Conservation (phyloP, 2,329 filamentous ascomycete genomes). For the Zasmidium cellare region DNA sequence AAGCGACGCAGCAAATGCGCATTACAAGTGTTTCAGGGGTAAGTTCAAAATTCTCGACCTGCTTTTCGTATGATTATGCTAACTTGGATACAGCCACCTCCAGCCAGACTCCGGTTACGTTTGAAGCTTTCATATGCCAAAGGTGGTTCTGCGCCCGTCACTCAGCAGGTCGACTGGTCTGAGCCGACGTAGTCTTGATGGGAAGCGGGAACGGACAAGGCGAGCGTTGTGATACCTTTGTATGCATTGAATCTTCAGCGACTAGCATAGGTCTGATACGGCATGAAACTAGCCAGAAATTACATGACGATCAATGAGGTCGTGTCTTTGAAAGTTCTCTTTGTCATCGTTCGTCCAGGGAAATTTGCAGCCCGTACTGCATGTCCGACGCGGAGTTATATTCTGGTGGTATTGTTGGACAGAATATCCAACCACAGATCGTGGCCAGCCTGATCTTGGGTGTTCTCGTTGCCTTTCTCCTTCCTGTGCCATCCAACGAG, state of each 20-base stretch:
- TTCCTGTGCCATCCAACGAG: no score
- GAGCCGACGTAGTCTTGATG: slow-evolving; percentile 66
- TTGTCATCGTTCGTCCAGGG: no score
- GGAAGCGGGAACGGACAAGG: background rate
- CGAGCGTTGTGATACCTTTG: background rate
- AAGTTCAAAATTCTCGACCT: slow-evolving; percentile 50
- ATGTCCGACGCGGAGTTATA: no score
- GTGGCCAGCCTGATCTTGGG: no score
- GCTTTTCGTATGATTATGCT: slow-evolving; percentile 10
- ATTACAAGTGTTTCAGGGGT: slow-evolving; percentile 84
- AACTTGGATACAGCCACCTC: slow-evolving; percentile 60
- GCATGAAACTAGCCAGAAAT: background rate
- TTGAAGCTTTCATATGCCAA: slow-evolving; percentile 80
- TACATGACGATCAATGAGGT: background rate
- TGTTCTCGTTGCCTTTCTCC: no score
- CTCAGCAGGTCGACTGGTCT: slow-evolving; percentile 96
- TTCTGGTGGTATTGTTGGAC: no score
- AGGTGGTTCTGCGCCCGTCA: slow-evolving; percentile 67
- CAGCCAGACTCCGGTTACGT: slow-evolving; percentile 71
- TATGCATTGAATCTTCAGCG: background rate
- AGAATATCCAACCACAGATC: no score
- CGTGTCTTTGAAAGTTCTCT: no score
- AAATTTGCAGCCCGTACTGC: no score
- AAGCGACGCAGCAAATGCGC: slow-evolving; percentile 89
- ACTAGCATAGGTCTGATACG: background rate